Percentiles rank a stretch among this genome's conserved stretches.
These are phyloP conservation scores for Paraphoma sp. DNA, from an alignment of 2,329 filamentous ascomycete genomes.

Conservation along the genomic window DNA sequence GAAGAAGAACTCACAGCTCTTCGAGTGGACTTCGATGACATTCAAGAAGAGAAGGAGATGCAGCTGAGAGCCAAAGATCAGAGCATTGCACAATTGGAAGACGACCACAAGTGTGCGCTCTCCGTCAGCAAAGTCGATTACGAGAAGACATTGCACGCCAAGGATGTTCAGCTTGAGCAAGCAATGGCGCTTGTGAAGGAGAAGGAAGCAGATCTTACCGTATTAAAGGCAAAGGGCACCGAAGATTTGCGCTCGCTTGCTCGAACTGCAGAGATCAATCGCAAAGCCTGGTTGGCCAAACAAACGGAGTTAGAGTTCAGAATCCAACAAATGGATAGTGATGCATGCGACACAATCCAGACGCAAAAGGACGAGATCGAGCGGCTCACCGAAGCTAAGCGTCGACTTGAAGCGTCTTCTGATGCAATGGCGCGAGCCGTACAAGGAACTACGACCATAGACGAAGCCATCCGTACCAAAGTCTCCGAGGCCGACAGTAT, in stretches of 20 bases:
- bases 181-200: not conserved
- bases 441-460: not conserved
- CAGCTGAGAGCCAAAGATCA: too few species aligned
- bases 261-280: not conserved
- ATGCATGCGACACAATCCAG: not conserved
- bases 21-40: too few species aligned
- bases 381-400: not conserved
- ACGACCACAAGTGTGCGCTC: not conserved
- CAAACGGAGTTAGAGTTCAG: not conserved
- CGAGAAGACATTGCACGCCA: not conserved
- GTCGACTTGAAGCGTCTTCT: not conserved
- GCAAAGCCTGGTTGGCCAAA: not conserved
- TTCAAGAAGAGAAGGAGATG: too few species aligned
- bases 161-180: not conserved
- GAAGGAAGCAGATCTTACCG: not conserved
- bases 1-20: too few species aligned
- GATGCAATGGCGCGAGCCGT: not conserved
- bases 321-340: not conserved
- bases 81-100: too few species aligned
- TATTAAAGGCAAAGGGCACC: not conserved
- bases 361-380: not conserved
- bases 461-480: not conserved
- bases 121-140: not conserved
- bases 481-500: not conserved
- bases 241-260: not conserved